Conservation (phyloP, 2,329 filamentous ascomycete species). For the Metarhizium anisopliae region DNA sequence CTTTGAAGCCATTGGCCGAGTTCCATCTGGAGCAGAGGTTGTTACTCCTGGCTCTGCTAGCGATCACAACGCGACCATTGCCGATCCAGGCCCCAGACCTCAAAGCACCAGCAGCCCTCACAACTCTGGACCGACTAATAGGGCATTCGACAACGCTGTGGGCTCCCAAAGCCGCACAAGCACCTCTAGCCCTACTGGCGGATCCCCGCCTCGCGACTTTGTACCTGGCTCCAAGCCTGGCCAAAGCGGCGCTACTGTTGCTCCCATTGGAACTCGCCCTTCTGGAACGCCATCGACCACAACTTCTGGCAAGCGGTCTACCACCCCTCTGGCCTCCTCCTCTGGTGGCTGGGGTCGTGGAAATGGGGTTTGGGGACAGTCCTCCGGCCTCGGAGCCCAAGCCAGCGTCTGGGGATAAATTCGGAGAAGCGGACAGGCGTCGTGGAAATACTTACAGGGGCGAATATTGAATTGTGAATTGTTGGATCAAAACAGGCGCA, state of each 20-base stretch:
- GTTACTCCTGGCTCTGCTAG: conserved; percentile 31
- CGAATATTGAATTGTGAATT: neutral
- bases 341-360: conserved; percentile 75
- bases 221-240: conserved; percentile 43
- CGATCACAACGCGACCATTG: conserved; percentile 29
- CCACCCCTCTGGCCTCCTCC: conserved; percentile 89
- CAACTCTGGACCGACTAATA: conserved; percentile 45
- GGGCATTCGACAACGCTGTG: conserved; percentile 50
- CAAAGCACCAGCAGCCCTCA: conserved; percentile 83
- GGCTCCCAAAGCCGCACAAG: conserved; percentile 64
- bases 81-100: conserved; percentile 52
- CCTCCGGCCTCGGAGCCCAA: conserved; percentile 73
- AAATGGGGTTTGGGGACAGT: conserved; percentile 77
- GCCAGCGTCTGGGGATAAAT: conserved; percentile 86
- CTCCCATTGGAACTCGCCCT: conserved; percentile 88
- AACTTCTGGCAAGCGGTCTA: conserved; percentile 64
- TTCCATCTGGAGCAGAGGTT: conserved; percentile 25
- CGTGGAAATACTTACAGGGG: neutral
- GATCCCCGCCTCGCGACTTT: conserved; percentile 65
- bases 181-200: conserved; percentile 71
- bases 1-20: conserved; percentile 51
- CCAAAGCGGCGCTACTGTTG: conserved; percentile 57
- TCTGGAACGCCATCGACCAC: conserved; percentile 43
- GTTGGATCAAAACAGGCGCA: conserved; percentile 5
- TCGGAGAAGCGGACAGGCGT: neutral